phyloP scores from a whole-genome alignment of 2,329 filamentous ascomycete species.

The Phialophora expanda region DNA sequence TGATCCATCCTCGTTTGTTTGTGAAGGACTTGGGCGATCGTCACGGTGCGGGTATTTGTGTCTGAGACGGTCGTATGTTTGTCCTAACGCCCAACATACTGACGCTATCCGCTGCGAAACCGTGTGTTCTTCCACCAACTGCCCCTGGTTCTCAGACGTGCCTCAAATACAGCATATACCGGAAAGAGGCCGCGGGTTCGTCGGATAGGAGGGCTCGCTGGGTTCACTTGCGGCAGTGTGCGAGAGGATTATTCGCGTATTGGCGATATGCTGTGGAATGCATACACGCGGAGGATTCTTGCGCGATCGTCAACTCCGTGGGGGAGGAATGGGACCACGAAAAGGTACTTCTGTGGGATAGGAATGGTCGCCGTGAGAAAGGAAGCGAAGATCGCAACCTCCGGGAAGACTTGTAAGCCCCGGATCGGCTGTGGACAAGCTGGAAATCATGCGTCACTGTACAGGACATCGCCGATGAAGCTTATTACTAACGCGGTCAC shows the following conservation, averaged over 20 bases:
- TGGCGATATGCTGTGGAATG: neutral
- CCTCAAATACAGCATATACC: neutral
- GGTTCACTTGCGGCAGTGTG: neutral
- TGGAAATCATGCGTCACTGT: neutral
- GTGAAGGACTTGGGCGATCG: neutral
- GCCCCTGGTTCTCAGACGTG: neutral
- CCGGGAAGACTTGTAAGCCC: neutral
- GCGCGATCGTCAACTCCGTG: neutral
- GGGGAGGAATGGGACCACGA: neutral
- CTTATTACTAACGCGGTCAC: neutral
- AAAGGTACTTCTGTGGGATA: neutral
- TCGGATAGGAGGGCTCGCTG: conserved; percentile 1
- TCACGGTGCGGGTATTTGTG: conserved; percentile 5
- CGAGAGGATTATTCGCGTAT: neutral
- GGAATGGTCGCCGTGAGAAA: neutral
- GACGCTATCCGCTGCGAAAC: neutral
- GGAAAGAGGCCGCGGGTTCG: neutral
- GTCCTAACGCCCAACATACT: conserved; percentile 14
- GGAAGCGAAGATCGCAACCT: neutral
- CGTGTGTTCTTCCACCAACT: neutral
- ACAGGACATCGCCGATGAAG: neutral
- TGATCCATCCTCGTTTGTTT: conserved; percentile 13
- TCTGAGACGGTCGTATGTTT: conserved; percentile 6
- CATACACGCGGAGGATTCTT: neutral
- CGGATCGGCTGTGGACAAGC: neutral